A percentile compares a stretch with the other conserved stretches of the same genome.
phyloP scores from a whole-genome alignment of 805 yeast genomes.

The Spathaspora passalidarum region DNA sequence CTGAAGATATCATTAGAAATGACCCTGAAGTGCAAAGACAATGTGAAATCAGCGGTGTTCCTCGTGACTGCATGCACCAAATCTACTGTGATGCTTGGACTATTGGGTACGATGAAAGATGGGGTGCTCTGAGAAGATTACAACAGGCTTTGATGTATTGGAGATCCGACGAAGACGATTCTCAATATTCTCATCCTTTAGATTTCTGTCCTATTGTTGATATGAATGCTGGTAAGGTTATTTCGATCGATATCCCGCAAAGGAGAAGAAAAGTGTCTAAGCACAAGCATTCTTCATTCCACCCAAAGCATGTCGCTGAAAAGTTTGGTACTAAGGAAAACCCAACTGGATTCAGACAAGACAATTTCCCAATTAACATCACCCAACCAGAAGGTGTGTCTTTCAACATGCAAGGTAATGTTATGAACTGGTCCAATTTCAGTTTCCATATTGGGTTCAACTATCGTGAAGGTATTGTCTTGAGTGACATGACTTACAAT shows the following conservation, averaged over 20 bases:
- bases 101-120: slow-evolving; percentile 70
- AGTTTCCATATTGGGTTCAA: slow-evolving; percentile 79
- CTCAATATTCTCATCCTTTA: slow-evolving; percentile 71
- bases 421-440: slow-evolving; percentile 76
- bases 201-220: slow-evolving; percentile 84
- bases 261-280: slow-evolving; percentile 70
- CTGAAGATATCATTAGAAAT: slow-evolving; percentile 64
- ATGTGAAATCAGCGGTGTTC: slow-evolving; percentile 67
- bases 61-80: slow-evolving; percentile 57
- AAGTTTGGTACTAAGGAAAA: slow-evolving; percentile 51
- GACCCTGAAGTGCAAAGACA: slow-evolving; percentile 73
- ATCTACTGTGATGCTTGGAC: slow-evolving; percentile 70
- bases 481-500: slow-evolving; percentile 68
- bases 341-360: slow-evolving; percentile 54
- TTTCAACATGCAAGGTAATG: slow-evolving; percentile 65
- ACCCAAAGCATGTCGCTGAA: slow-evolving; percentile 59
- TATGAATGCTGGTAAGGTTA: slow-evolving; percentile 64
- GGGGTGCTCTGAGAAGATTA: slow-evolving; percentile 72
- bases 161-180: slow-evolving; percentile 73
- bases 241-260: slow-evolving; percentile 72
- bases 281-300: slow-evolving; percentile 67
- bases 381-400: slow-evolving; percentile 84
- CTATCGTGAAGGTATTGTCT: slow-evolving; percentile 81
- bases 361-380: slow-evolving; percentile 63
- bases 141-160: slow-evolving; percentile 82